Base-by-base conservation (phyloP, 2,329 filamentous ascomycete species). In the Aspergillus latus region DNA sequence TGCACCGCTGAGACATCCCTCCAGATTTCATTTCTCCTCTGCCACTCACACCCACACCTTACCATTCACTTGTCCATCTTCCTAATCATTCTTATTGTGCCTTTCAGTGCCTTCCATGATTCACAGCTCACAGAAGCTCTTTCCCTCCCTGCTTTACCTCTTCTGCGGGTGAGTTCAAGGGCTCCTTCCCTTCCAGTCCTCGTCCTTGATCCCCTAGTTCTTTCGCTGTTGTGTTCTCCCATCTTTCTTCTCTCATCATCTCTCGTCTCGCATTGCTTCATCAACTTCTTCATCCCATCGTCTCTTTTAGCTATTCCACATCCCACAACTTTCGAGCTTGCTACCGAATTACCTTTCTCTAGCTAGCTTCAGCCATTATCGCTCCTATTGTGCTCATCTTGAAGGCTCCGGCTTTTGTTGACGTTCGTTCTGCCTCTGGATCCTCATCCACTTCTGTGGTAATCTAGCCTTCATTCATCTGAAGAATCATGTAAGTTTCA, bases 201-300 rank as follows among this genome's bases (percentile, higher is more conserved):
- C 6, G 11, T 42, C 36, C 48, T 8, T 11, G n/a, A 30, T 49
- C 37, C 34, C 42, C 57, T 59, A 49, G 43, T 42, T 44, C 56
- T 52, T 43, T 56, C 30, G 15, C 26, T 34, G 9, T 34, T 26
- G 46, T 4, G 11, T 21, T 26, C 21, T 6, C 26, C 13, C 30
- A 5, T 37, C 16, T 40, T n/a, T 54, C 28, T 50, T 15, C 15
- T 29, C 34, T 9, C 21, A 11, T 21, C 21, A n/a, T 11, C 8
- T n/a, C 26, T 15, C 10, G 8, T 44, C 40, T 28, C 9, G 10
- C 43, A 32, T 40, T 61, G 57, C 64, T 45, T 62, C 51, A 51
- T 59, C 68, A 63, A 63, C 66, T 65, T 72, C 78, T 80, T 72
- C 78, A 80, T 80, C 77, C 80, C 78, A 82, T 83, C 78, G 80